A percentile compares a stretch with the other conserved stretches of the same genome.
phyloP scores from a whole-genome alignment of 345 rosid genomes.

The Turnera subulata region DNA sequence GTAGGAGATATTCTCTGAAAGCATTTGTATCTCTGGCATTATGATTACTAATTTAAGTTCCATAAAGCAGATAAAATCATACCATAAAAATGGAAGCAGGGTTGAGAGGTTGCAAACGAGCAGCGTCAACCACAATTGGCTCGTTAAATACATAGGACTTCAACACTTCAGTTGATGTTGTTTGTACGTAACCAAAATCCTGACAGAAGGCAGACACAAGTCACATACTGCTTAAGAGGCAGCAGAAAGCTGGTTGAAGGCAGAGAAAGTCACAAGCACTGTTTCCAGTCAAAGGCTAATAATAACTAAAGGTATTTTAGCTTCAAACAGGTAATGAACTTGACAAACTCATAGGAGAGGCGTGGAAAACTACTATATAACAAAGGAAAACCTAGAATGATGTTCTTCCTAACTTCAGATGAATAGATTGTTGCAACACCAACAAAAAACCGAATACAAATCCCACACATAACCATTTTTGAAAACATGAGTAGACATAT shows the following conservation, averaged over 20 bases:
- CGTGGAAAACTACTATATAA: too few relatives aligned
- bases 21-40: too few relatives aligned
- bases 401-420: too few relatives aligned
- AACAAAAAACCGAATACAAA: too few relatives aligned
- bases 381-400: too few relatives aligned
- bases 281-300: slow-evolving; percentile 1
- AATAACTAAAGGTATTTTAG: slow-evolving; percentile 3
- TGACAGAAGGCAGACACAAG: slow-evolving; percentile 23
- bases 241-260: too few relatives aligned
- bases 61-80: slow-evolving; percentile 14
- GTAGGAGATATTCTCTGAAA: too few relatives aligned
- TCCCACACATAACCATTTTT: too few relatives aligned
- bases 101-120: slow-evolving; percentile 78
- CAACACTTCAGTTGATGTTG: slow-evolving; percentile 90
- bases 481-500: too few relatives aligned
- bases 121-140: slow-evolving; percentile 79
- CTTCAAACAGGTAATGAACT: not conserved
- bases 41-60: not conserved
- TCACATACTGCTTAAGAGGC: too few relatives aligned
- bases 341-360: too few relatives aligned
- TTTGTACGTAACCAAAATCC: slow-evolving; percentile 99
- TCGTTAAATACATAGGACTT: slow-evolving; percentile 93
- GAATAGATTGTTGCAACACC: too few relatives aligned
- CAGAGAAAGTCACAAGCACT: not conserved
- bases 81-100: slow-evolving; percentile 97